Conservation (phyloP, 2,329 filamentous ascomycete species). For the Epichloe scottii region DNA sequence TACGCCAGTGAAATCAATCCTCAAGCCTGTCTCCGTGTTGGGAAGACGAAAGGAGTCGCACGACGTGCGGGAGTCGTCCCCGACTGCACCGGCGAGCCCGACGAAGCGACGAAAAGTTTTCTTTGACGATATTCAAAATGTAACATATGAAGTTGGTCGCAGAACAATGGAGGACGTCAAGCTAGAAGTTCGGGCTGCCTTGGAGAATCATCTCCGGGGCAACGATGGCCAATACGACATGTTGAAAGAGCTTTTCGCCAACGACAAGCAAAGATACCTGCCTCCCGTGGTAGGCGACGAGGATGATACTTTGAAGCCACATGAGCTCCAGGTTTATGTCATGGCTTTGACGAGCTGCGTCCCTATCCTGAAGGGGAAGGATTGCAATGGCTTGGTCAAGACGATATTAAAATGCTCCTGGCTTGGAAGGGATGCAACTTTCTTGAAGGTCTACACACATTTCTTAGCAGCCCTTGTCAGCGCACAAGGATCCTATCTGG, state of each 20-base stretch:
- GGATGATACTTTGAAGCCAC: conserved; percentile 35
- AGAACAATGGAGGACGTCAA: conserved; percentile 44
- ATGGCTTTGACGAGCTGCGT: conserved; percentile 50
- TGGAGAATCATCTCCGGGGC: conserved; percentile 44
- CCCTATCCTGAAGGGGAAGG: conserved; percentile 44
- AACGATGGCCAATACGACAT: conserved; percentile 48
- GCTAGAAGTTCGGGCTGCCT: conserved; percentile 38
- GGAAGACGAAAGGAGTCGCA: conserved; percentile 33
- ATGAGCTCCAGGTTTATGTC: conserved; percentile 48
- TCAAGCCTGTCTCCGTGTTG: conserved; percentile 34
- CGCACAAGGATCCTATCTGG: conserved; percentile 68
- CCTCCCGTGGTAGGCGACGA: conserved; percentile 29
- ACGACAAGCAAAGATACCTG: conserved; percentile 31
- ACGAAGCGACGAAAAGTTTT: conserved; percentile 44
- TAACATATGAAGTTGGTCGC: conserved; percentile 40
- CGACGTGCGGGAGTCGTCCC: conserved; percentile 27
- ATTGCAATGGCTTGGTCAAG: conserved; percentile 45
- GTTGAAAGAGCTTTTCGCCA: conserved; percentile 46
- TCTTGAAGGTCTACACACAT: conserved; percentile 53
- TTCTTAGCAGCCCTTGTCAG: conserved; percentile 65
- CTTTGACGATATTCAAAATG: conserved; percentile 45
- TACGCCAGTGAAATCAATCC: conserved; percentile 39
- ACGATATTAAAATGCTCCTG: conserved; percentile 49
- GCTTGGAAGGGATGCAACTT: conserved; percentile 52
- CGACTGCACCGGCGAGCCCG: conserved; percentile 26